Conservation (phyloP, 2,329 filamentous ascomycete species). For the Pleoardoris graminearum region DNA sequence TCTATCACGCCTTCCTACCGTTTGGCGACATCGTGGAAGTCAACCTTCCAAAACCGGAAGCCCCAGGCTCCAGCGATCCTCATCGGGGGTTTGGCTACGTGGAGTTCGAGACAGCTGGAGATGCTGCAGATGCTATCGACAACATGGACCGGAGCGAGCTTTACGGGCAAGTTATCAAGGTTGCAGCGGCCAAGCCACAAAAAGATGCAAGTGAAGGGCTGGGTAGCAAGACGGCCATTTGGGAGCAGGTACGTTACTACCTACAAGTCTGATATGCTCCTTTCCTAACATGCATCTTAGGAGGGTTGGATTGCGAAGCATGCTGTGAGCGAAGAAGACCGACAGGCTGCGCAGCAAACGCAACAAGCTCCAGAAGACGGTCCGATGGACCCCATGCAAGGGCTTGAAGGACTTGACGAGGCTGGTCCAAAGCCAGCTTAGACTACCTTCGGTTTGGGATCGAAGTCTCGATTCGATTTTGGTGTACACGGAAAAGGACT, state of each 20-base stretch:
- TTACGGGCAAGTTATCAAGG: conserved; percentile 88
- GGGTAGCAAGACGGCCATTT: conserved; percentile 90
- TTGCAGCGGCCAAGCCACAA: conserved; percentile 87
- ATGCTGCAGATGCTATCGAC: conserved; percentile 94
- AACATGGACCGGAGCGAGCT: conserved; percentile 99
- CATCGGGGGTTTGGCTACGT: conserved; percentile 97
- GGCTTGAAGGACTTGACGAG: conserved; percentile 88
- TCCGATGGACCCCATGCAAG: conserved; percentile 89
- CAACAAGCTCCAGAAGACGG: conserved; percentile 57
- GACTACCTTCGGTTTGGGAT: conserved; percentile 24
- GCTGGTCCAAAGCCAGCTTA: conserved; percentile 83
- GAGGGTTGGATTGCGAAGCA: conserved; percentile 92
- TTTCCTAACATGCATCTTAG: conserved; percentile 52
- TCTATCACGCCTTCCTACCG: conserved; percentile 91
- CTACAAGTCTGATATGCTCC: not conserved
- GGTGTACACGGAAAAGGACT: not conserved
- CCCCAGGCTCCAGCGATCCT: conserved; percentile 73
- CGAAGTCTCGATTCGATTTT: not conserved
- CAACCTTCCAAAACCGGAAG: conserved; percentile 84
- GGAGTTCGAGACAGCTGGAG: conserved; percentile 82
- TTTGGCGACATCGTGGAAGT: conserved; percentile 96
- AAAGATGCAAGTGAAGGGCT: conserved; percentile 86
- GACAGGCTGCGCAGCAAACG: conserved; percentile 60
- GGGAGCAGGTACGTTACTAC: conserved; percentile 78
- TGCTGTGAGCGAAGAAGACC: conserved; percentile 80